Base-by-base conservation (phyloP, 768 basidiomycete species). In the Lactarius quietus region DNA sequence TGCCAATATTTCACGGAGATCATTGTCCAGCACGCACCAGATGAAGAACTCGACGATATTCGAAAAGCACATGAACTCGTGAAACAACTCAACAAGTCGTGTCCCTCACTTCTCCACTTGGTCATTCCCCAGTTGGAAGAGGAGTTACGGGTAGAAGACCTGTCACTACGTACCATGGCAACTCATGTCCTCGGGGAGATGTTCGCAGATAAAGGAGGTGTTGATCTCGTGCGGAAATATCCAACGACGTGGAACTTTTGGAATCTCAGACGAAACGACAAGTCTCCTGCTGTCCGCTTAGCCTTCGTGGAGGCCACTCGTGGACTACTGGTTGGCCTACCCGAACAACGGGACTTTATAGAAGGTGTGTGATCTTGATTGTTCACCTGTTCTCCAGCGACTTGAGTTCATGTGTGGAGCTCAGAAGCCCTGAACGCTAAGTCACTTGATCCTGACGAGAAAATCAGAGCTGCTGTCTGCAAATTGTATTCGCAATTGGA, bases 111-210 rank as follows among this genome's bases (percentile, higher is more conserved):
- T 17, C 79, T 98, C 1, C 87, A 92, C 72, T 93, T 90, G 74
- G 94, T 98, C 56, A 88, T 98, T 29, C 95, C 96, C 0, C 90
- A 94, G 63, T 84, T 98, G 20, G 95, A 96, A 73, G 91, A 95
- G 68, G 93, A 97, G 71, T 80, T 98, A 6, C 85, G 86, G 28
- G 87, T 89, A 4, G 91, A 93, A 68, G 84, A 90, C 41, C 72
- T 86, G 2, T 80, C 82, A 35, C 79, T 95, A 3, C 83, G 97
- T 39, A 71, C 85, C 18, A 84, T 97, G 68, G 92, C 89, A n/a
- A 94, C 94, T 0, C 85, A 90, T 69, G 88, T 86, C 0, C 82
- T 98, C 1, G 97, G 95, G 0, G 87, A 89, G 66, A 96, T 99
- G 90, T 96, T 92, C 72, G 86, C 86, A 0, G 90, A 91, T 63